A percentile compares a stretch with the other conserved stretches of the same genome.
These are phyloP conservation scores for Otatea glauca DNA, from an alignment of 176 grass and related monocot genomes.

Conservation along the genomic window DNA sequence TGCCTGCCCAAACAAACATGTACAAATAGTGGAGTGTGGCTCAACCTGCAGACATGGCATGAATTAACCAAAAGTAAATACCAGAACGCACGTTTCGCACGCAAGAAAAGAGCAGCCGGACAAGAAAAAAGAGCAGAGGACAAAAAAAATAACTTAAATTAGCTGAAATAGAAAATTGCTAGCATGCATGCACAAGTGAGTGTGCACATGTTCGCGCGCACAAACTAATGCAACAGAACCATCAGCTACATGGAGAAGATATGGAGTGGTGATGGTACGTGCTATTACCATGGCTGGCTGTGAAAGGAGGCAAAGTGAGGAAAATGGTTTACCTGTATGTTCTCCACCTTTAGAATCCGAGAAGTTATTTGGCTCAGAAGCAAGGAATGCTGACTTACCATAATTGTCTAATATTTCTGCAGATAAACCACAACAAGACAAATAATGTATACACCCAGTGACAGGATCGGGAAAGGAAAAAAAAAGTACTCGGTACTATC, in stretches of 20 bases:
- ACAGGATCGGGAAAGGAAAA: not conserved
- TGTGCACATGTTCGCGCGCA: not conserved
- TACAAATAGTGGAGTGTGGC: constrained; percentile 33
- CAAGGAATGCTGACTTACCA: constrained; percentile 69
- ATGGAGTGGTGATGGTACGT: not conserved
- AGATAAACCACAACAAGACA: constrained; percentile 14
- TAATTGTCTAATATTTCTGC: constrained; percentile 89
- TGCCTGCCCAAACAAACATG: constrained; percentile 27
- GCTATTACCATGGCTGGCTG: constrained; percentile 1
- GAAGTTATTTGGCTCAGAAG: constrained; percentile 80
- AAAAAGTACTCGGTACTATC: not conserved
- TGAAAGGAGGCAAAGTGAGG: constrained; percentile 9
- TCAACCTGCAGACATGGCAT: constrained; percentile 46
- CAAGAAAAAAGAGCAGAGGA: not conserved
- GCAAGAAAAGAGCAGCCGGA: not conserved
- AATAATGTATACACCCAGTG: constrained; percentile 11
- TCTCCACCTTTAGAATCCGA: constrained; percentile 77
- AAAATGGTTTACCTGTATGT: constrained; percentile 45
- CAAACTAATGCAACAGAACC: not conserved
- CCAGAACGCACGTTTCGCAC: not conserved
- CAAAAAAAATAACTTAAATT: not conserved
- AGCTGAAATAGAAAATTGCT: not conserved
- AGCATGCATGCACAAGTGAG: not conserved
- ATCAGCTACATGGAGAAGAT: not conserved
- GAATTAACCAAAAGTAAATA: not conserved